phyloP scores from a whole-genome alignment of 805 yeast species.

The Candida railenensis region DNA sequence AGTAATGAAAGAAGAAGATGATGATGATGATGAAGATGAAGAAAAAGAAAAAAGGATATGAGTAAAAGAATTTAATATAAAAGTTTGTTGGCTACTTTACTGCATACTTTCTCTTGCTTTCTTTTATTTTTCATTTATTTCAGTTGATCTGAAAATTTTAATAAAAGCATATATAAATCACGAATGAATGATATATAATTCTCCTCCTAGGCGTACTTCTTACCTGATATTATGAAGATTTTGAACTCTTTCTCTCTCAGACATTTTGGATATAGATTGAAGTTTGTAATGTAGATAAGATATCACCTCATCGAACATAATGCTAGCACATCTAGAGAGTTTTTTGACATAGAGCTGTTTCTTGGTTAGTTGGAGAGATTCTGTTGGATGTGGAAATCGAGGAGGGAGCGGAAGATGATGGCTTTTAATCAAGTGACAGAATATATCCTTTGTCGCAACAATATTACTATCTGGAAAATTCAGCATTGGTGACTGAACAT shows the following conservation, averaged over 20 bases:
- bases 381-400: background rate
- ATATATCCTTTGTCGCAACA: background rate
- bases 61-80: background rate
- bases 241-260: background rate
- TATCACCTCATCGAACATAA: slow-evolving; percentile 15
- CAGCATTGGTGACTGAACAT: no score
- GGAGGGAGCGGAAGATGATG: background rate
- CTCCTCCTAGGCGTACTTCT: background rate
- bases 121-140: background rate
- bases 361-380: background rate
- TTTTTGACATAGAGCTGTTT: slow-evolving; percentile 6
- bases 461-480: background rate
- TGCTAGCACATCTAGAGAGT: slow-evolving; percentile 12
- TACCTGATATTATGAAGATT: background rate
- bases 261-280: background rate
- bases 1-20: no score
- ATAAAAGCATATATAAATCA: background rate
- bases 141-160: background rate
- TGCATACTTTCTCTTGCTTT: background rate
- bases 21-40: background rate
- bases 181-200: background rate
- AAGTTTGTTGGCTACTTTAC: background rate
- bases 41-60: background rate
- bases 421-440: background rate
- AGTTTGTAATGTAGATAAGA: slow-evolving; percentile 15